These are phyloP conservation scores for Perkinsus olseni DNA, from an alignment of 169 alveolate species.

Conservation along the genomic window DNA sequence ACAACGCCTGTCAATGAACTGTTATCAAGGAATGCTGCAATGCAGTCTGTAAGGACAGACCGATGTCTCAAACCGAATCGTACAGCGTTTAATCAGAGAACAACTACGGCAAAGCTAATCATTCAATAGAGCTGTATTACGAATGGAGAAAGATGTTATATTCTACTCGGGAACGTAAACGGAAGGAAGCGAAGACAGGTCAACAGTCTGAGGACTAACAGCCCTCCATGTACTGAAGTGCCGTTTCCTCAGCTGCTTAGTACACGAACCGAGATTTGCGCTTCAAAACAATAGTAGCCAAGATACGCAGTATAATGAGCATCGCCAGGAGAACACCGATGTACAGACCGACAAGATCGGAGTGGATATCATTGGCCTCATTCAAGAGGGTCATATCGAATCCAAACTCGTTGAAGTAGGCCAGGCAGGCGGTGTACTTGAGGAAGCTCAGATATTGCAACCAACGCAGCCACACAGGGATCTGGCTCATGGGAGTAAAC, in stretches of 20 bases:
- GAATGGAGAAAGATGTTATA: no score
- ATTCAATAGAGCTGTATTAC: no score
- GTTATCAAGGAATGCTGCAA: no score
- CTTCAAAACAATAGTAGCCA: not conserved
- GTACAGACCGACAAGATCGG: not conserved
- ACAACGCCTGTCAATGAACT: not conserved
- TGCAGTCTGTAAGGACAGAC: no score
- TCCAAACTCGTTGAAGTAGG: not conserved
- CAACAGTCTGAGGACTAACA: not conserved
- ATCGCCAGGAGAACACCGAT: not conserved
- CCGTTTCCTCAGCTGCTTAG: no score
- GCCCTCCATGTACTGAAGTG: no score
- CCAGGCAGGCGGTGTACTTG: slow-evolving; percentile 36
- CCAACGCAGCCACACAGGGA: slow-evolving; percentile 52
- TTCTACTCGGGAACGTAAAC: no score
- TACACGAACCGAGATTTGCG: not conserved
- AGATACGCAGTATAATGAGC: not conserved
- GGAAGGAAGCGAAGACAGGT: no score
- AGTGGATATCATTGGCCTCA: not conserved
- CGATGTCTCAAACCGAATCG: no score
- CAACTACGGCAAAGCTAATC: no score
- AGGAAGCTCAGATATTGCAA: slow-evolving; percentile 46
- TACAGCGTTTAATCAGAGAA: no score
- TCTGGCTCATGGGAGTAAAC: slow-evolving; percentile 47
- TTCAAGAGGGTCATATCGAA: not conserved